Conservation (phyloP, 2,329 filamentous ascomycete genomes). For the Calonectria crousiana region DNA sequence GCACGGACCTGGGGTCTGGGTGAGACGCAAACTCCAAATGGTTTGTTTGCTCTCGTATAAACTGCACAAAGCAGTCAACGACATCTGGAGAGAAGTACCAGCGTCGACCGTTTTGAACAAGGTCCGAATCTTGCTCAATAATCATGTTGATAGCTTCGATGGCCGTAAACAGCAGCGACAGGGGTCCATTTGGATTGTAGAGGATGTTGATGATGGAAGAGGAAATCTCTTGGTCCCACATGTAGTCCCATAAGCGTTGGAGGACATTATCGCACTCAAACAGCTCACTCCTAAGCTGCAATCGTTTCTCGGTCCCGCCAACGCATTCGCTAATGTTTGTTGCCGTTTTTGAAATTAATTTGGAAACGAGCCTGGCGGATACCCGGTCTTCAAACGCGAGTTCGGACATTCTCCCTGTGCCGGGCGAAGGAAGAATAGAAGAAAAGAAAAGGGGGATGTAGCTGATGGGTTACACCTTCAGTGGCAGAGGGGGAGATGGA, state of each 20-base stretch:
- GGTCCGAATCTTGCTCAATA: not conserved
- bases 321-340: not conserved
- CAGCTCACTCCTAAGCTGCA: not conserved
- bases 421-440: not conserved
- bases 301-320: not conserved
- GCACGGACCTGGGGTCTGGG: not conserved
- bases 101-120: not conserved
- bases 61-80: not conserved
- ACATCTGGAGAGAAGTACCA: not conserved
- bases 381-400: not conserved
- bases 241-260: not conserved
- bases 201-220: not conserved
- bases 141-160: not conserved
- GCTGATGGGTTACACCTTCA: not conserved
- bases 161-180: not conserved
- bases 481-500: not conserved
- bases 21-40: not conserved
- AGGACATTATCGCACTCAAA: not conserved
- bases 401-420: not conserved
- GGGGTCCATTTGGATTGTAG: not conserved
- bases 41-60: not conserved
- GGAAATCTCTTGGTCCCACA: not conserved
- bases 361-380: not conserved
- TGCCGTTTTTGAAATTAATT: not conserved
- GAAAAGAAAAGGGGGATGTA: not conserved